Base-by-base conservation (phyloP, 2,329 filamentous ascomycete genomes). In the Teratosphaeria epicoccoides region DNA sequence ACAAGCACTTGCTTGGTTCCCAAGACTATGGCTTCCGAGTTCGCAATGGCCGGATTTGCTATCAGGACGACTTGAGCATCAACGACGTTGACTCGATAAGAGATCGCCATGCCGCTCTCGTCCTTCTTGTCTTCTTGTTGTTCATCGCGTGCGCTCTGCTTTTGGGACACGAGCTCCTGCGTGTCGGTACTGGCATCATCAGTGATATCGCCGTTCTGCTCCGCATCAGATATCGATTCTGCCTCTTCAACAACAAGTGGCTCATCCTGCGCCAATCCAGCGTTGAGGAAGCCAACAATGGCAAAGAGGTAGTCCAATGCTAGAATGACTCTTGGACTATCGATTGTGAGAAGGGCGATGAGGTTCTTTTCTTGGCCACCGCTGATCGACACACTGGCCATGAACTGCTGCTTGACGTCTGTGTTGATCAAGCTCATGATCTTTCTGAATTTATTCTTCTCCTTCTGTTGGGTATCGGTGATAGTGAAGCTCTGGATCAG, bases 351-450 rank as follows among this genome's bases (percentile, higher is more conserved):
- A 69, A 98, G 86, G 1, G 88, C 88, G 62, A 97, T 94, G 51
- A 97, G 70, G 65, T 83, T 87, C 54, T 83, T 82, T 40, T 95
- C 85, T 28, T 82, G 75, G 3, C 89, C 89, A 14, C 89, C 87
- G 0, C 90, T 89, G 70, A 98, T 94, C 0, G 90, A 94, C 3
- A 98, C 74, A 66, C 87, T 96, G 17, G 93, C 93, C 93, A 98
- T 98, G 64, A 98, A 90, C 62, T 99, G 94, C 67, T 97, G 90
- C 45, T 82, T 80, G 50, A 93, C 89, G 51, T 90, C 85, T 60
- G 89, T 91, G 69, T 96, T 97, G 63, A 90, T 89, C 51, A 95
- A 84, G 1, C 90, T 90, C 93, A 98, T 97, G 71, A 98, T 96
- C 68, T 91, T 94, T 48, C 89, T 83, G 76, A 94, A 99, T 66